A percentile compares a stretch with the other conserved stretches of the same genome.
Evolutionary conservation across 768 basidiomycete species (phyloP).

Genomic region (Boletus vermiculosoides): DNA sequence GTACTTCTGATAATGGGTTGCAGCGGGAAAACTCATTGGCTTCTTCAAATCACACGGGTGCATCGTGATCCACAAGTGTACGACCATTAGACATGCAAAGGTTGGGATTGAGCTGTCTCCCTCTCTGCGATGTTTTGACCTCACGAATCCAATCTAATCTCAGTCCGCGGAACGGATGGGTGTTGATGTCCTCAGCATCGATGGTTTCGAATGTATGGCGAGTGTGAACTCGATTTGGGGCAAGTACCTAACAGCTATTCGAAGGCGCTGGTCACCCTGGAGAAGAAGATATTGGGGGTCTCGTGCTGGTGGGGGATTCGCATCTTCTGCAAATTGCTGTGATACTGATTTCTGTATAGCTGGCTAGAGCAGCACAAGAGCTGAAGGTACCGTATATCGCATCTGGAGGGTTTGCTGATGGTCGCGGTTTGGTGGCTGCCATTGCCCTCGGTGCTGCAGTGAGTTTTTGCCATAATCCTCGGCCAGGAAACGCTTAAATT

Average conservation of each 20-base stretch:
- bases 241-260: conserved; percentile 6
- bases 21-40: conserved; percentile 75
- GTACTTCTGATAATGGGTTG: neutral
- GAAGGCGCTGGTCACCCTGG: conserved; percentile 93
- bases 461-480: conserved; percentile 29
- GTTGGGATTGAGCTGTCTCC: conserved; percentile 35
- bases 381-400: conserved; percentile 85
- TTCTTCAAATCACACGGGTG: conserved; percentile 79
- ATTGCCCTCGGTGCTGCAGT: conserved; percentile 80
- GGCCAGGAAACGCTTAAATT: neutral
- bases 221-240: neutral
- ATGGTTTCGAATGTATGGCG: conserved; percentile 82
- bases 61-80: conserved; percentile 89
- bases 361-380: conserved; percentile 84
- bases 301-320: conserved; percentile 61
- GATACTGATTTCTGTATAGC: conserved; percentile 39
- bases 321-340: neutral
- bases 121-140: conserved; percentile 21
- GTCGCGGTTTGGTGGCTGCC: conserved; percentile 77
- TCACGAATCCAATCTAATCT: neutral
- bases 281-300: conserved; percentile 87
- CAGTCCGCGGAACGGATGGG: conserved; percentile 70
- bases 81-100: conserved; percentile 82
- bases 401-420: conserved; percentile 88
- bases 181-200: conserved; percentile 86